Percentiles rank a stretch among this genome's conserved stretches.
phyloP scores from a whole-genome alignment of 441 rosid species.

The Jatropha podagrica region DNA sequence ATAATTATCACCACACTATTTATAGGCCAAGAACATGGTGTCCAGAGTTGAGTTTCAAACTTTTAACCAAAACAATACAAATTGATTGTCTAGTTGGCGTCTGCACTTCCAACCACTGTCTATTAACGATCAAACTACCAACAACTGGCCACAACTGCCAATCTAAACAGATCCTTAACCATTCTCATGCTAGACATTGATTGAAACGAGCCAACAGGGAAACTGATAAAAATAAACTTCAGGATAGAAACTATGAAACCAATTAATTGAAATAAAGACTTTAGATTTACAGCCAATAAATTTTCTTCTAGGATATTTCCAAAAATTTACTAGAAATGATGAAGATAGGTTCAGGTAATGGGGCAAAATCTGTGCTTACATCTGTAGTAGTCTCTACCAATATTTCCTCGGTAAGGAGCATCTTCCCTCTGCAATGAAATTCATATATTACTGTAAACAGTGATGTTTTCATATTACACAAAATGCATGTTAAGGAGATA shows the following conservation, averaged over 20 bases:
- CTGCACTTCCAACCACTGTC: no score
- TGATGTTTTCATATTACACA: neutral
- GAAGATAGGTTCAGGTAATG: no score
- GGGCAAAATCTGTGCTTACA: slow-evolving; percentile 10
- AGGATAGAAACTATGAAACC: neutral
- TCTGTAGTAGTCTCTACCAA: slow-evolving; percentile 12
- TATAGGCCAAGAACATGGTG: neutral
- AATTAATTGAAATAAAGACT: neutral
- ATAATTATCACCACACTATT: neutral
- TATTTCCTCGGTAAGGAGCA: neutral
- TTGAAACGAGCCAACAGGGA: no score
- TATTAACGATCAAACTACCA: neutral
- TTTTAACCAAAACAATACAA: neutral
- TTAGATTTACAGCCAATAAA: no score
- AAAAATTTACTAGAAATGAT: neutral
- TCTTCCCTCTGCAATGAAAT: slow-evolving; percentile 26
- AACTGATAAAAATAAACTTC: no score
- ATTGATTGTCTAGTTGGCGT: neutral
- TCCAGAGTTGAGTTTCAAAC: neutral
- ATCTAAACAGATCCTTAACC: neutral
- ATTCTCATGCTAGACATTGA: neutral
- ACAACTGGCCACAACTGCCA: neutral
- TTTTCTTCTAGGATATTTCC: neutral
- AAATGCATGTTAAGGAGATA: neutral
- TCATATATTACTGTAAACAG: neutral